Conservation (phyloP, 2,329 filamentous ascomycete species). For the Zopfia rhizophila region DNA sequence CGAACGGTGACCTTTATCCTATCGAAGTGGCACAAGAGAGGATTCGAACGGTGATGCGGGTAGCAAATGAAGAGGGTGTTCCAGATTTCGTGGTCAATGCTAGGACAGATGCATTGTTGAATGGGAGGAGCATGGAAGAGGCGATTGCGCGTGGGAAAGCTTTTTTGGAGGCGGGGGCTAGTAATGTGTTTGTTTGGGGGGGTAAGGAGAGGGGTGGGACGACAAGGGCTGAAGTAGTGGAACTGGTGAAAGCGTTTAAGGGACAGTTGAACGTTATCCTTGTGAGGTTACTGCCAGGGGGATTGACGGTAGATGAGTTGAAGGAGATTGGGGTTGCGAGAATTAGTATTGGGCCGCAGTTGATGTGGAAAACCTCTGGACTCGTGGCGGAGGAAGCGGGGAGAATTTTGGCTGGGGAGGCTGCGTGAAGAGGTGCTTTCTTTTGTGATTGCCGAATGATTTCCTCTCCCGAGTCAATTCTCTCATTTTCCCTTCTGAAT, state of each 20-base stretch:
- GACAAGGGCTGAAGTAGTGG: constrained; percentile 35
- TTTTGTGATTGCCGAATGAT: no score
- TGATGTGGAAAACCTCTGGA: constrained; percentile 32
- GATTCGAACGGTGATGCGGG: constrained; percentile 55
- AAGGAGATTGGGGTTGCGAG: constrained; percentile 43
- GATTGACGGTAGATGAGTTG: constrained; percentile 36
- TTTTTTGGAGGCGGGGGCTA: constrained; percentile 68
- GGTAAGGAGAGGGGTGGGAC: constrained; percentile 52
- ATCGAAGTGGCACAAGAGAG: constrained; percentile 61
- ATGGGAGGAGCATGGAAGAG: constrained; percentile 56
- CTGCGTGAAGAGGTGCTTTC: neutral
- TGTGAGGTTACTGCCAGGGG: constrained; percentile 24
- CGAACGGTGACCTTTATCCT: constrained; percentile 48
- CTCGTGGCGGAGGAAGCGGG: constrained; percentile 29
- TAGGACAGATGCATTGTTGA: constrained; percentile 64
- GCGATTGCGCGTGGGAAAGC: constrained; percentile 65
- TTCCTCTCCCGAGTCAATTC: no score
- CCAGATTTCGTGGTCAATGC: constrained; percentile 61
- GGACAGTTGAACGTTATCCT: constrained; percentile 44
- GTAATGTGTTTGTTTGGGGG: constrained; percentile 71
- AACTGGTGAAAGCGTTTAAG: constrained; percentile 29
- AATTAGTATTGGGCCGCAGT: constrained; percentile 43
- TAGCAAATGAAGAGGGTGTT: constrained; percentile 60
- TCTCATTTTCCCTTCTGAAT: no score
- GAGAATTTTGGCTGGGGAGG: constrained; percentile 29